phyloP scores from a whole-genome alignment of 1,284 basidiomycete species.

The Boletellus dicymbophilus region DNA sequence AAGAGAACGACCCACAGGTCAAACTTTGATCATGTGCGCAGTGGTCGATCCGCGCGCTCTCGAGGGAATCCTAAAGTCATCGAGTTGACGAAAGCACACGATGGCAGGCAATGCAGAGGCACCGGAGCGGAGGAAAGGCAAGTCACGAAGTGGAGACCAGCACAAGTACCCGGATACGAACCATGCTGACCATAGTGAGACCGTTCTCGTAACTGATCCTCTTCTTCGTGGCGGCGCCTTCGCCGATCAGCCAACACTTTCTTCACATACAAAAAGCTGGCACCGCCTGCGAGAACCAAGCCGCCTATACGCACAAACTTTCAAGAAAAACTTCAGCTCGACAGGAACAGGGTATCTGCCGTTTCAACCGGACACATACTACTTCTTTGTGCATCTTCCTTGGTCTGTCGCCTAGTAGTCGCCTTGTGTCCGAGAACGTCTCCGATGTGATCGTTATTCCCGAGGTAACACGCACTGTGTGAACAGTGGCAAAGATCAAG shows the following conservation, averaged over 20 bases:
- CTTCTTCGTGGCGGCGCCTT: slow-evolving; percentile 21
- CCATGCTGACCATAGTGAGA: not conserved
- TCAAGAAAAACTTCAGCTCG: not conserved
- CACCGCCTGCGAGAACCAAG: slow-evolving; percentile 29
- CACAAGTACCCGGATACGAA: not conserved
- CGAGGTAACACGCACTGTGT: no score
- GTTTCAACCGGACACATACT: slow-evolving; percentile 16
- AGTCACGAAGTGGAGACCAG: slow-evolving; percentile 12
- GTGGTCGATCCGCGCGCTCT: slow-evolving; percentile 3
- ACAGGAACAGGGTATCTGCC: not conserved
- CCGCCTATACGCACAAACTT: slow-evolving; percentile 27
- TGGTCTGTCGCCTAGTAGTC: not conserved
- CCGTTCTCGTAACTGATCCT: slow-evolving; percentile 10
- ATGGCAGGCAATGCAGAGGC: not conserved
- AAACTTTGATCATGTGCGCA: slow-evolving; percentile 6
- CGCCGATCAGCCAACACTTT: slow-evolving; percentile 30
- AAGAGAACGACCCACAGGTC: not conserved
- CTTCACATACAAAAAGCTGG: slow-evolving; percentile 32
- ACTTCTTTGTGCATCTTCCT: slow-evolving; percentile 17
- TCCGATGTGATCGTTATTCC: not conserved
- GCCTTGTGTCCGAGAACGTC: not conserved
- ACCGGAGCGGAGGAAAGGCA: no score
- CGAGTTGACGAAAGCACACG: not conserved
- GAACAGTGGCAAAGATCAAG: no score
- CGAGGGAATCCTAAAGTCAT: slow-evolving; percentile 7